Evolutionary conservation across 2,329 filamentous ascomycete species (phyloP).

Genomic region (Pseudogymnoascus sp.): DNA sequence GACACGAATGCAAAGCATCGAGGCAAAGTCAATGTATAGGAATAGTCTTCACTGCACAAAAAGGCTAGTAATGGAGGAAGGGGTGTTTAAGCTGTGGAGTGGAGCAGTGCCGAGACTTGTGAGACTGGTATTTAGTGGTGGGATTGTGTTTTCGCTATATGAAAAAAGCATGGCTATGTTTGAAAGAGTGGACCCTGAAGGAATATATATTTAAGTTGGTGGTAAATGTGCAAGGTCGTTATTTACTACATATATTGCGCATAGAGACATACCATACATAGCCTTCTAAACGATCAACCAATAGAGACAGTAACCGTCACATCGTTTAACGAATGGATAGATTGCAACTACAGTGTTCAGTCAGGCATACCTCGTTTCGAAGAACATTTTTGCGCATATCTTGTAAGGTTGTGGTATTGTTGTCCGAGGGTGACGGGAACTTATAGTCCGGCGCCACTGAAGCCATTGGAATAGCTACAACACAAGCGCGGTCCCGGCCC

Average conservation of each 20-base stretch:
- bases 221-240: background rate
- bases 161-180: slow-evolving; percentile 93
- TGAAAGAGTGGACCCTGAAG: slow-evolving; percentile 70
- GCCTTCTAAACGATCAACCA: background rate
- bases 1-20: slow-evolving; percentile 95
- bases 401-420: background rate
- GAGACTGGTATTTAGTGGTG: slow-evolving; percentile 80
- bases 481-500: background rate
- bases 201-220: slow-evolving; percentile 62
- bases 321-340: background rate
- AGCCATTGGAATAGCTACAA: background rate
- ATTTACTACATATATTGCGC: background rate
- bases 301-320: background rate
- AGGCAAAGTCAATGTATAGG: slow-evolving; percentile 71
- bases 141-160: slow-evolving; percentile 97
- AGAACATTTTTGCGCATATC: background rate
- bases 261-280: background rate
- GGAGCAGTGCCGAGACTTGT: slow-evolving; percentile 81
- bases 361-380: background rate
- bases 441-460: background rate
- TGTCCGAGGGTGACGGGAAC: background rate
- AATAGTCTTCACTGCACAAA: slow-evolving; percentile 79
- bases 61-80: slow-evolving; percentile 81
- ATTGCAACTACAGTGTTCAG: background rate
- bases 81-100: slow-evolving; percentile 85